Conservation (phyloP, 2,329 filamentous ascomycete species). For the Pseudogymnoascus sp. region DNA sequence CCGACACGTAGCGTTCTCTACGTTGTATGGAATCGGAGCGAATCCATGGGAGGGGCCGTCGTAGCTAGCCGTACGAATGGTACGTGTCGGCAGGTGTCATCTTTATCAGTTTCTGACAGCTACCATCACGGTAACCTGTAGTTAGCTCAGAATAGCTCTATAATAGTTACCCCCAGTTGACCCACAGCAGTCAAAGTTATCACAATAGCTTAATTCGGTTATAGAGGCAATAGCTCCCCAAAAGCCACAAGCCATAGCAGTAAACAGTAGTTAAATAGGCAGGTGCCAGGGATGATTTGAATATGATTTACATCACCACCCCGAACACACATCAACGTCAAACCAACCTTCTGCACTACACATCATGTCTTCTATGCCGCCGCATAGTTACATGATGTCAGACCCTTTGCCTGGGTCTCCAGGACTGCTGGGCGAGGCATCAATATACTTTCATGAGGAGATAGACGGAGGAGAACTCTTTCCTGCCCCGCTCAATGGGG, state of each 20-base stretch:
- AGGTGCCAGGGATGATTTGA: not conserved
- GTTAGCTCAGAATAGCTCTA: not conserved
- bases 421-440: not conserved
- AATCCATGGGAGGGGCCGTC: too few species aligned
- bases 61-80: too few species aligned
- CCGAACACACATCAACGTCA: not conserved
- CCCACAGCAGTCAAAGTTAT: not conserved
- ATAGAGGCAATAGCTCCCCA: not conserved
- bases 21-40: too few species aligned
- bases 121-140: not conserved
- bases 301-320: not conserved
- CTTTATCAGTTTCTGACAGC: not conserved
- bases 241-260: not conserved
- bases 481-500: not conserved
- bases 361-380: not conserved
- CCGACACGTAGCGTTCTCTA: not conserved
- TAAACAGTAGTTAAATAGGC: not conserved
- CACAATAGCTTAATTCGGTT: not conserved
- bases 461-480: not conserved
- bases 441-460: not conserved
- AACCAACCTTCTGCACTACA: not conserved
- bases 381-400: not conserved
- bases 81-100: not conserved
- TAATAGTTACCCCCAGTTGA: not conserved
- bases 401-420: not conserved